A percentile compares a stretch with the other conserved stretches of the same genome.
Conservation (phyloP, 2,329 filamentous ascomycete species). For the Parasarocladium wereldwijsianum region DNA sequence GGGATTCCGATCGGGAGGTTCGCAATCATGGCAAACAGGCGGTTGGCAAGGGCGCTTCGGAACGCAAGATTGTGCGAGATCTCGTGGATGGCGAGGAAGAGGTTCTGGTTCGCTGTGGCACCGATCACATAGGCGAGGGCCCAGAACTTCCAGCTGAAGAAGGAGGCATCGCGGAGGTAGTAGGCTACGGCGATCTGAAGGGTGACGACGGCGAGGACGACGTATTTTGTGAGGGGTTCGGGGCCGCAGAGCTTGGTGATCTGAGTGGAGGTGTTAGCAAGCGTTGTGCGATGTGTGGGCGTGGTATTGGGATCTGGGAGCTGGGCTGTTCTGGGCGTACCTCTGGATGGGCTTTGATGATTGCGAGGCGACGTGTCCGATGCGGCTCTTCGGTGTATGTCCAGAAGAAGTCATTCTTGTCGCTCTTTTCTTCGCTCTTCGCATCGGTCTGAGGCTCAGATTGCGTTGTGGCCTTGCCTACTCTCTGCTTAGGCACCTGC, state of each 20-base stretch:
- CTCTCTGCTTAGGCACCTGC: no score
- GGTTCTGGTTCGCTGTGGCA: slow-evolving; percentile 93
- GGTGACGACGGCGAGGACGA: slow-evolving; percentile 69
- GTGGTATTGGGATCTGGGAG: neutral
- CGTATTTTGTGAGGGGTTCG: slow-evolving; percentile 88
- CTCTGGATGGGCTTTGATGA: slow-evolving; percentile 97
- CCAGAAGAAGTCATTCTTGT: slow-evolving; percentile 76
- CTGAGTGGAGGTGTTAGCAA: slow-evolving; percentile 26
- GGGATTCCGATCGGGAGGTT: slow-evolving; percentile 93
- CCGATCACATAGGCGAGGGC: slow-evolving; percentile 80
- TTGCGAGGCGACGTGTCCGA: slow-evolving; percentile 74
- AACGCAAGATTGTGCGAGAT: slow-evolving; percentile 98
- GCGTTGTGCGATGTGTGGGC: neutral
- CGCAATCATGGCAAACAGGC: slow-evolving; percentile 79
- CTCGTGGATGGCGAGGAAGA: slow-evolving; percentile 97
- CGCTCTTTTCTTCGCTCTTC: no score
- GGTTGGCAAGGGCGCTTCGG: slow-evolving; percentile 63
- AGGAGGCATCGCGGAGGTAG: slow-evolving; percentile 58
- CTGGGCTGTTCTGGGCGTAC: slow-evolving; percentile 27
- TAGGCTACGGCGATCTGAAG: slow-evolving; percentile 70
- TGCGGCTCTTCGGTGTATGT: slow-evolving; percentile 98
- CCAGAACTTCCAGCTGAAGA: slow-evolving; percentile 77
- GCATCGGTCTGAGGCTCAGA: no score
- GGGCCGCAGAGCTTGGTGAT: slow-evolving; percentile 94
- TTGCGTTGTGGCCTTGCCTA: no score